Conservation (phyloP, 345 rosid species). For the Abelmoschus esculentus region DNA sequence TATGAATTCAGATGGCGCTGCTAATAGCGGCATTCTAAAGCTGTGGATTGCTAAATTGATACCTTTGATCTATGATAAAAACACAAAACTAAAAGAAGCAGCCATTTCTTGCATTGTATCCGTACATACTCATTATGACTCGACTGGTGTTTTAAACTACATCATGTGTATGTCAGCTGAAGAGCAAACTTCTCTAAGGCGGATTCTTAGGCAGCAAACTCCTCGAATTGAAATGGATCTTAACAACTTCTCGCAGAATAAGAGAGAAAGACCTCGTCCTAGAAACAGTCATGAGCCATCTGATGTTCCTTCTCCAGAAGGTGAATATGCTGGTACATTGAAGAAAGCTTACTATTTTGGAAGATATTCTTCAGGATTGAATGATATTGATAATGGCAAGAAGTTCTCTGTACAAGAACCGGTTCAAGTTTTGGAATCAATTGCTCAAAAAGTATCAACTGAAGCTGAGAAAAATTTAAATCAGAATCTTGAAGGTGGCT, state of each 20-base stretch:
- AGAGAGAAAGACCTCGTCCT: conserved; percentile 81
- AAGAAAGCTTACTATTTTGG: conserved; percentile 68
- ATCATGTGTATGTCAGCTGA: conserved; percentile 88
- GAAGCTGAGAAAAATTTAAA: conserved; percentile 57
- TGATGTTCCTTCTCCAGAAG: conserved; percentile 85
- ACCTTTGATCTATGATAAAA: conserved; percentile 82
- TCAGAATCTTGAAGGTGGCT: conserved; percentile 48
- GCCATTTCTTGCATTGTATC: conserved; percentile 90
- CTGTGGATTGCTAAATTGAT: conserved; percentile 91
- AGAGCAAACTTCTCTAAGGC: conserved; percentile 89
- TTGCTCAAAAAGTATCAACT: conserved; percentile 40
- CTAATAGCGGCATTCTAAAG: conserved; percentile 82
- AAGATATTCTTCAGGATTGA: conserved; percentile 68
- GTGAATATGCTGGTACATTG: conserved; percentile 50
- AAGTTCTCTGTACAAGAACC: conserved; percentile 71
- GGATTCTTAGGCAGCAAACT: conserved; percentile 77
- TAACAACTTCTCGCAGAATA: conserved; percentile 84
- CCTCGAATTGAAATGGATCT: conserved; percentile 97
- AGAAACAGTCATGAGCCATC: conserved; percentile 71
- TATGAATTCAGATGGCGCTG: conserved; percentile 69
- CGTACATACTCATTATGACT: conserved; percentile 74
- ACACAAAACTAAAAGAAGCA: conserved; percentile 86
- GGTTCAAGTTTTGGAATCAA: conserved; percentile 27
- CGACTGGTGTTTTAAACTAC: conserved; percentile 77
- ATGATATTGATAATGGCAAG: conserved; percentile 64